Evolutionary conservation across 139 green algal species (phyloP), one percentile per base, ranked within the genome.

Genomic region (Pleodorina starrii): DNA sequence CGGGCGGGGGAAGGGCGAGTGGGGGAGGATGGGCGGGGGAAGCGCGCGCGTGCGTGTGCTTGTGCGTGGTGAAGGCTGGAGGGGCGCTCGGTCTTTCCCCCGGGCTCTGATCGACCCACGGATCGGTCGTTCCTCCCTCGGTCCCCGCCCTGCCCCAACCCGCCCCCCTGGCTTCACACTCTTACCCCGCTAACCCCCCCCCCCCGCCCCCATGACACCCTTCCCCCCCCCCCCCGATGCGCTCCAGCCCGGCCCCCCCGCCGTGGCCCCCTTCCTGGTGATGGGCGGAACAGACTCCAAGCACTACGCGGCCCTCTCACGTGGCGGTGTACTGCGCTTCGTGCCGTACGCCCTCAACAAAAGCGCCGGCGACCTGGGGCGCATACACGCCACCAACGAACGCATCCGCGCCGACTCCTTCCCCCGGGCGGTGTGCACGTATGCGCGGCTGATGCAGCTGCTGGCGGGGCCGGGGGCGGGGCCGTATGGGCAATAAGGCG

Each of bases 361-460:
- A 17, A 89, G 68, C 0, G 76, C 50, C 0, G 87, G 86, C 2
- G 93, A 96, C 79, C 36, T 96, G 27, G 60, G 32, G 2, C 90
- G 88, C 29, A 84, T 97, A 0, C 95, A 97, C 89, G 89, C 91
- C 63, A 93, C 93, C 35, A 91, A 97, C 85, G 95, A 97, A 78
- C 90, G 96, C 17, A 78, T 97, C 14, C 38, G 40, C 5, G 84
- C 85, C 68, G 10, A 36, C 14, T 77, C 91, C 40, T 92, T 86
- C 21, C 16, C 68, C 23, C 44, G 25, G 5, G 90, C 85, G 12
- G 91, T 95, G 60, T 94, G 92, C 69, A 90, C 90, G 10, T 95
- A 94, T 84, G 51, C 0, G 35, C 36, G 87, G 11, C 27, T 90
- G 69, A 42, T 93, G 54, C 40, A 91, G 87, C 57, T 91, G 43